phyloP scores from a whole-genome alignment of 768 basidiomycete species.

The Amanita fuliginea region DNA sequence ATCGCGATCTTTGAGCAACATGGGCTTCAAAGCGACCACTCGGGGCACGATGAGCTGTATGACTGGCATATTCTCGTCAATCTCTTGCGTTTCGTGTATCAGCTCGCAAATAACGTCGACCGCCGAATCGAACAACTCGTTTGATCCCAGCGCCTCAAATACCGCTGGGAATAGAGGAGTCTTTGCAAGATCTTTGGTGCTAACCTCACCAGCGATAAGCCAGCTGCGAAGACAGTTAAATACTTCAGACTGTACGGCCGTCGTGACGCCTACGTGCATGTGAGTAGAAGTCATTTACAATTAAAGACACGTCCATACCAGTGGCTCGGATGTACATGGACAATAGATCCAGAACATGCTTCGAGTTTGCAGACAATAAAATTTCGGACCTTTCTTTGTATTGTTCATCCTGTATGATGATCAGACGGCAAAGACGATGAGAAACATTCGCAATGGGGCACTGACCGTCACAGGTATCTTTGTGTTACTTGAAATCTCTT shows the following conservation, averaged over 20 bases:
- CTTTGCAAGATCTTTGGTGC: conserved; percentile 47
- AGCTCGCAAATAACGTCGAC: conserved; percentile 89
- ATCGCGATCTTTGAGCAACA: conserved; percentile 48
- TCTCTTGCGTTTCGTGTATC: conserved; percentile 97
- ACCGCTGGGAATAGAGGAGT: conserved; percentile 74
- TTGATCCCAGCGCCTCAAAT: conserved; percentile 76
- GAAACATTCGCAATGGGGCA: conserved; percentile 9
- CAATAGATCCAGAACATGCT: conserved; percentile 66
- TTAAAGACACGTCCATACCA: conserved; percentile 40
- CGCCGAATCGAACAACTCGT: conserved; percentile 86
- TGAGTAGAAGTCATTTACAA: neutral
- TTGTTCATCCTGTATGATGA: conserved; percentile 53
- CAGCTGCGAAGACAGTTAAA: conserved; percentile 82
- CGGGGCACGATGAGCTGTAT: conserved; percentile 83
- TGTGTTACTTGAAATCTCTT: conserved; percentile 76
- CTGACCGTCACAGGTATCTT: conserved; percentile 84
- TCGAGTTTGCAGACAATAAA: conserved; percentile 59
- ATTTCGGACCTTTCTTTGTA: conserved; percentile 48
- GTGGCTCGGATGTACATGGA: conserved; percentile 81
- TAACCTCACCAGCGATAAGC: conserved; percentile 81
- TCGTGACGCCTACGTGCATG: conserved; percentile 61
- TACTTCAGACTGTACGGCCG: conserved; percentile 65
- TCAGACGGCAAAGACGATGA: conserved; percentile 4
- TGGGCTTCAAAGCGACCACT: conserved; percentile 63
- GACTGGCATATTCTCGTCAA: conserved; percentile 85